Percentiles rank a stretch among this genome's conserved stretches.
phyloP scores from a whole-genome alignment of 108 stramenopile species.

The Cylindrotheca fusiformis region DNA sequence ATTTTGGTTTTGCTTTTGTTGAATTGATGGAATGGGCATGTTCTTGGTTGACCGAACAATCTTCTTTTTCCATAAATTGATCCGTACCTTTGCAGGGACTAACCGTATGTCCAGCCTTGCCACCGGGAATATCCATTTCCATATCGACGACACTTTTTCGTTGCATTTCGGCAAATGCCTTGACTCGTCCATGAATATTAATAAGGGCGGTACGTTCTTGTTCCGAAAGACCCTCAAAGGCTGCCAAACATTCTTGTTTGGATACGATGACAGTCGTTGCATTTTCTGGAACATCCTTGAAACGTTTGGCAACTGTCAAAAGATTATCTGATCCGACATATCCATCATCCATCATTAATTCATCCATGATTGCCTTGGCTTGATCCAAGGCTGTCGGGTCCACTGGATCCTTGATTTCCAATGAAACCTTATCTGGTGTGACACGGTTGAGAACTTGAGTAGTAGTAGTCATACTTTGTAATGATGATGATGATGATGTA shows the following conservation, averaged over 20 bases:
- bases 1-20: no score
- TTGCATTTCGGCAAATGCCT: conserved; percentile 90
- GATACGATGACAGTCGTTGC: conserved; percentile 44
- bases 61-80: conserved; percentile 3
- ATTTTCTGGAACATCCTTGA: conserved; percentile 64
- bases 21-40: background rate
- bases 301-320: conserved; percentile 56
- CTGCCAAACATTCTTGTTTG: conserved; percentile 53
- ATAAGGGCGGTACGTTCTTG: conserved; percentile 64
- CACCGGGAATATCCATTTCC: conserved; percentile 93
- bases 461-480: background rate
- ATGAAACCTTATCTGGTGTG: conserved; percentile 56
- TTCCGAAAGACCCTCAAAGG: conserved; percentile 56
- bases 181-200: conserved; percentile 81
- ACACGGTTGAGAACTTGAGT: conserved; percentile 50
- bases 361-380: conserved; percentile 73
- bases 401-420: conserved; percentile 89
- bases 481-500: background rate
- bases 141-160: conserved; percentile 79
- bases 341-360: conserved; percentile 38
- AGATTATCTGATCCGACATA: conserved; percentile 39
- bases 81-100: conserved; percentile 81
- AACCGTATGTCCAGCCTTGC: conserved; percentile 94
- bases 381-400: conserved; percentile 78
- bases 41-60: background rate